phyloP scores from a whole-genome alignment of 2,329 filamentous ascomycete genomes.

The Ascomycota sp. region DNA sequence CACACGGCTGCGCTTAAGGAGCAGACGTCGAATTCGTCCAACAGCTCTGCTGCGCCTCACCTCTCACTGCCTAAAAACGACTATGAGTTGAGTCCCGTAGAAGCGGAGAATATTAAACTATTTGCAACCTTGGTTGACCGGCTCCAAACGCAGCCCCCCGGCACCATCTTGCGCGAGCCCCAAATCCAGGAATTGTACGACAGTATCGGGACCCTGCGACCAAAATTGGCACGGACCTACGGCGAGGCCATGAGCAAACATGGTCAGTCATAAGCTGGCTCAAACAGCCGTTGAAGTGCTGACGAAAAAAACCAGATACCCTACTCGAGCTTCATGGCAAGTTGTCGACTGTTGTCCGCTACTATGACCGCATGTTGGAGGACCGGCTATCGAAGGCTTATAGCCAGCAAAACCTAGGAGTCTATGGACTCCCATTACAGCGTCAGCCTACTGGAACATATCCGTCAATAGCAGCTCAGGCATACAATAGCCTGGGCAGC shows the following conservation, averaged over 20 bases:
- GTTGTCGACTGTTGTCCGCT: slow-evolving; percentile 83
- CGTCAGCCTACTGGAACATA: slow-evolving; percentile 43
- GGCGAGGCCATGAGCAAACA: slow-evolving; percentile 99
- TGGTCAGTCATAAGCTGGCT: slow-evolving; percentile 27
- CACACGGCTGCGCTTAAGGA: slow-evolving; percentile 71
- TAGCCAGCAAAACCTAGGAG: slow-evolving; percentile 52
- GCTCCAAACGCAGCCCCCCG: slow-evolving; percentile 82
- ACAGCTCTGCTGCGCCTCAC: slow-evolving; percentile 18
- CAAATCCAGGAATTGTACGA: slow-evolving; percentile 98
- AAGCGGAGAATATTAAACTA: slow-evolving; percentile 93
- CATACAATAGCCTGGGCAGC: slow-evolving; percentile 25
- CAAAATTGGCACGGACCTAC: slow-evolving; percentile 86
- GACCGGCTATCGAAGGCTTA: slow-evolving; percentile 88
- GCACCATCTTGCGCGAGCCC: slow-evolving; percentile 87
- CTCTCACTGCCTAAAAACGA: slow-evolving; percentile 62
- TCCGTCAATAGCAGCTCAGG: slow-evolving; percentile 41
- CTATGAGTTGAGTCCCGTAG: slow-evolving; percentile 80
- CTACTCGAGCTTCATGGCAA: slow-evolving; percentile 88
- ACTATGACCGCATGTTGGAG: slow-evolving; percentile 96
- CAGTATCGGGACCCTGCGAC: slow-evolving; percentile 79
- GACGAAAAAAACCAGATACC: slow-evolving; percentile 39
- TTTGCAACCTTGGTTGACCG: slow-evolving; percentile 89
- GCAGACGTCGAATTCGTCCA: slow-evolving; percentile 34
- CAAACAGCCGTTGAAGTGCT: slow-evolving; percentile 1
- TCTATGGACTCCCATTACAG: slow-evolving; percentile 35